phyloP scores from a whole-genome alignment of 108 stramenopile species.

The Mayamaea pseudoterrestris region DNA sequence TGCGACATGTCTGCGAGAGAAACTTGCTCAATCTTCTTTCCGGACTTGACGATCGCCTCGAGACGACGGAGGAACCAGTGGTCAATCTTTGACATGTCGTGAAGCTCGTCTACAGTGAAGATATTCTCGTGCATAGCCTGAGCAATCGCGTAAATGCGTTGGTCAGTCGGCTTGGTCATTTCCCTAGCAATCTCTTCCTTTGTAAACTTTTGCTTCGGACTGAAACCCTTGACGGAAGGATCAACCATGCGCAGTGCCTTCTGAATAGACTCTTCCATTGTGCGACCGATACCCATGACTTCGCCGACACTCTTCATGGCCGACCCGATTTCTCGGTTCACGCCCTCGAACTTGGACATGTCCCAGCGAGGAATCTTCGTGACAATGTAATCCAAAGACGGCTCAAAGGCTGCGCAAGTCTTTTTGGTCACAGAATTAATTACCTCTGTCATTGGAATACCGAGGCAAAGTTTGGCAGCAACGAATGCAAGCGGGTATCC shows the following conservation, averaged over 20 bases:
- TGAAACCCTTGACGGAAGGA: conserved; percentile 76
- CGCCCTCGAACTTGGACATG: conserved; percentile 89
- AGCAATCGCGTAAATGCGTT: conserved; percentile 87
- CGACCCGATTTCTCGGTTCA: conserved; percentile 85
- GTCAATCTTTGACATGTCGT: conserved; percentile 93
- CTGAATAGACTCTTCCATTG: conserved; percentile 94
- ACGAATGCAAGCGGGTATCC: conserved; percentile 98
- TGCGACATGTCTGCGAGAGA: conserved; percentile 30
- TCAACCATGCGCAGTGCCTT: conserved; percentile 98
- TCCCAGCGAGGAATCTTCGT: conserved; percentile 99
- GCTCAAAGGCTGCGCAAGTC: conserved; percentile 96
- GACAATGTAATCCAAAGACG: conserved; percentile 96
- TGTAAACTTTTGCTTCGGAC: conserved; percentile 28
- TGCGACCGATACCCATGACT: conserved; percentile 98
- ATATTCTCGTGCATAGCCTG: conserved; percentile 80
- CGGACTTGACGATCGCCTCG: conserved; percentile 72
- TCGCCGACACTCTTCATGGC: conserved; percentile 98
- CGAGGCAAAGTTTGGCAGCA: conserved; percentile 91
- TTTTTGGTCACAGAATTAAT: conserved; percentile 93
- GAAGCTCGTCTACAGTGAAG: conserved; percentile 78
- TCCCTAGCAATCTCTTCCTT: conserved; percentile 60
- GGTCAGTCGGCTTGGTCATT: conserved; percentile 78
- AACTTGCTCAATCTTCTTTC: conserved; percentile 30
- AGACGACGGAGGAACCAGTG: conserved; percentile 93
- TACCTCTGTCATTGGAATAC: conserved; percentile 87